Percentiles rank a stretch among this genome's conserved stretches.
phyloP scores from a whole-genome alignment of 148 eudicot species.

The Persicaria maculosa region DNA sequence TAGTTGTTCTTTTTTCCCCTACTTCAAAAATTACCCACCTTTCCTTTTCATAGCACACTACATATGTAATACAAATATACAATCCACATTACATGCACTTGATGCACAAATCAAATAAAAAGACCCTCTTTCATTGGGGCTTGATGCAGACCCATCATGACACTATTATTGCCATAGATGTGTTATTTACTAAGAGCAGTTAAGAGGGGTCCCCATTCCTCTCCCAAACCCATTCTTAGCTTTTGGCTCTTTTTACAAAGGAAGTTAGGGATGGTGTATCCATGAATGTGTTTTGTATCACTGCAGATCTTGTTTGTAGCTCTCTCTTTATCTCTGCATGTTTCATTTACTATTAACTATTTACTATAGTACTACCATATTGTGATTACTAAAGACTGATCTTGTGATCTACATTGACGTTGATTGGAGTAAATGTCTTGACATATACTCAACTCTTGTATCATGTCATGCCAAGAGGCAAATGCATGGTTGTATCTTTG shows the following conservation, averaged over 20 bases:
- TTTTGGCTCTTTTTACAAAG: neutral
- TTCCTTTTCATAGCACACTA: neutral
- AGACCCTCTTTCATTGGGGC: neutral
- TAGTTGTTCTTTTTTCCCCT: neutral
- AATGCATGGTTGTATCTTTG: too few relatives aligned
- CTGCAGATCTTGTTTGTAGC: too few relatives aligned
- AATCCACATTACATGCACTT: neutral
- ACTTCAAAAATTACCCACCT: neutral
- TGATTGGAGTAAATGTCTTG: too few relatives aligned
- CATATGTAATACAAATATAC: neutral
- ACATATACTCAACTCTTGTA: too few relatives aligned
- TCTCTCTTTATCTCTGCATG: too few relatives aligned
- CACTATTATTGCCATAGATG: slow-evolving; percentile 1
- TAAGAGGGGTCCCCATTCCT: neutral
- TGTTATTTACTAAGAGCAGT: neutral
- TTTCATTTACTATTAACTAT: too few relatives aligned
- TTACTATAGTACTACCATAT: too few relatives aligned
- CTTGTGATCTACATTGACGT: too few relatives aligned
- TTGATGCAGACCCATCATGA: slow-evolving; percentile 11
- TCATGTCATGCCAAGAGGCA: too few relatives aligned
- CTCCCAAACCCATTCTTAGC: neutral
- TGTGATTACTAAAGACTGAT: too few relatives aligned
- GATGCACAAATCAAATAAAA: neutral
- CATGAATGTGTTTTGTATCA: too few relatives aligned
- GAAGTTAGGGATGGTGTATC: neutral